Conservation (phyloP, 768 basidiomycete genomes). For the Russula sp. region DNA sequence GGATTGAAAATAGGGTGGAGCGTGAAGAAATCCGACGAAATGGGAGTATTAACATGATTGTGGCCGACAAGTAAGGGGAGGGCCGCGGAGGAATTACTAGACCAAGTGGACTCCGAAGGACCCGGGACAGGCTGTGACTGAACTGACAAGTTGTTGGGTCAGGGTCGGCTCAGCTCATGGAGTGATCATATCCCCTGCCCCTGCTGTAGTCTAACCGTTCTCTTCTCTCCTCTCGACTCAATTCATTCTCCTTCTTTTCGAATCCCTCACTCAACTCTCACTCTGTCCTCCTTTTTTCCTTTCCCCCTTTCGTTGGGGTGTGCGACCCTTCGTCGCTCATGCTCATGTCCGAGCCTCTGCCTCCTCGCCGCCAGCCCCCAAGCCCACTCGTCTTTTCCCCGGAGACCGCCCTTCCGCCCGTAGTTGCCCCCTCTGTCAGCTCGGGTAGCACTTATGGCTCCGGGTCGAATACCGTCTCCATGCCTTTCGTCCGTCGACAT, state of each 20-base stretch:
- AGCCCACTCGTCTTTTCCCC: conserved; percentile 76
- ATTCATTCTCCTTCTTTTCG: conserved; percentile 18
- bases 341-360: conserved; percentile 33
- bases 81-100: not conserved
- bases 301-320: conserved; percentile 13
- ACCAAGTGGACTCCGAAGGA: not conserved
- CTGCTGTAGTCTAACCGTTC: too few relatives aligned
- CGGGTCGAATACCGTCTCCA: conserved; percentile 72
- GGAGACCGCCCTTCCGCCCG: conserved; percentile 42
- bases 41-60: not conserved
- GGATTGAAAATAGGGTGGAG: not conserved
- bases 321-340: conserved; percentile 26
- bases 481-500: conserved; percentile 90
- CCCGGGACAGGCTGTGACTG: conserved; percentile 15
- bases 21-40: not conserved
- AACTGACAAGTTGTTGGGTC: not conserved
- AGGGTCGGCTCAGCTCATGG: too few relatives aligned
- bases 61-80: not conserved
- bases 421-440: conserved; percentile 29
- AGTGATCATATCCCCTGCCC: too few relatives aligned
- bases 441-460: conserved; percentile 39
- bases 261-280: not conserved
- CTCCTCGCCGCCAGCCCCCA: conserved; percentile 46
- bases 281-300: conserved; percentile 12
- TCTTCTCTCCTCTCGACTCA: conserved; percentile 19